These are phyloP conservation scores for Gossypium davidsonii DNA, from an alignment of 441 rosid genomes.

Conservation along the genomic window DNA sequence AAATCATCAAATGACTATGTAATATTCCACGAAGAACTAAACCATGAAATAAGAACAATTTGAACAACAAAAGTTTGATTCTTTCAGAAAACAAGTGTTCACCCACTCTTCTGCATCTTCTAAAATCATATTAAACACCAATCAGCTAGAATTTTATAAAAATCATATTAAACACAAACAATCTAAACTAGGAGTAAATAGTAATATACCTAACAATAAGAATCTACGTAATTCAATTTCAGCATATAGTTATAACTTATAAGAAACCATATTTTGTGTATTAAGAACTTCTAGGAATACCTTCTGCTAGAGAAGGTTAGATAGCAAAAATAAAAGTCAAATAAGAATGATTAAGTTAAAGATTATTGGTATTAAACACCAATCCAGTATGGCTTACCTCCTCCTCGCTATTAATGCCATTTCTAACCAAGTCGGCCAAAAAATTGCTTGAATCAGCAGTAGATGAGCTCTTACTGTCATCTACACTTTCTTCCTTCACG, in stretches of 20 bases:
- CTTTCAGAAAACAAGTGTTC: background rate
- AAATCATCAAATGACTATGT: slow-evolving; percentile 18
- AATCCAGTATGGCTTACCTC: slow-evolving; percentile 41
- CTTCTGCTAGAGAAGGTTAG: background rate
- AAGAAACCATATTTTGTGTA: background rate
- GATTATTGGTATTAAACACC: background rate
- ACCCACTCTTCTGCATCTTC: background rate
- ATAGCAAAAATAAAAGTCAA: background rate
- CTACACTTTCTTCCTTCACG: slow-evolving; percentile 55
- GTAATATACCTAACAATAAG: background rate
- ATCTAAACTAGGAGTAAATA: background rate
- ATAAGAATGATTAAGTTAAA: background rate
- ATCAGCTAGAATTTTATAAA: background rate
- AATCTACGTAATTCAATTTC: background rate
- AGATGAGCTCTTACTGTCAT: slow-evolving; percentile 45
- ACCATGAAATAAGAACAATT: background rate
- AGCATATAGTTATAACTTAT: background rate
- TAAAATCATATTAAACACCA: background rate
- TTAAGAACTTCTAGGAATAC: background rate
- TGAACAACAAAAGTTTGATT: background rate
- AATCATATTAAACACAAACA: background rate
- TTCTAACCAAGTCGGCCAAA: slow-evolving; percentile 31
- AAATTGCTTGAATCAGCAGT: slow-evolving; percentile 44
- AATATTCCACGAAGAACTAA: background rate
- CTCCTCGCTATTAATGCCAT: slow-evolving; percentile 30